These are phyloP conservation scores for Neurospora sp. DNA, from an alignment of 495 filamentous ascomycete species.

Conservation along the genomic window DNA sequence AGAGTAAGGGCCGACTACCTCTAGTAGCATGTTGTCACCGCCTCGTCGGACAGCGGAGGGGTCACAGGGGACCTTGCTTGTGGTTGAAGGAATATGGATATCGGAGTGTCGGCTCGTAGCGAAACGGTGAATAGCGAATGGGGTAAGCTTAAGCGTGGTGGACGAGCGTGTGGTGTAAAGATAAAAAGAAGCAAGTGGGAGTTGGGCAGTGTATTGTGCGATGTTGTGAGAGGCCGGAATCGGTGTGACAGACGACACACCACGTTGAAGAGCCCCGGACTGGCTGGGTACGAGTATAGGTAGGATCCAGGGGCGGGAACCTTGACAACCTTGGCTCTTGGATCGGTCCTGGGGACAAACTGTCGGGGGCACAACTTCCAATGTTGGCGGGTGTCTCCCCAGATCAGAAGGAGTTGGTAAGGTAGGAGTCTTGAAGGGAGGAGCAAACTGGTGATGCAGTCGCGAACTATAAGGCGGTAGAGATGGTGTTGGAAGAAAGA, in stretches of 20 bases:
- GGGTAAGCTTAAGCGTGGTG: background rate
- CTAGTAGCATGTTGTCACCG: slow-evolving; percentile 26
- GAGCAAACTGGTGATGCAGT: background rate
- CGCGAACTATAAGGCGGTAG: background rate
- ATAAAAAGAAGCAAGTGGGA: background rate
- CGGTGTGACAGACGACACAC: background rate
- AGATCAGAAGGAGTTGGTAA: background rate
- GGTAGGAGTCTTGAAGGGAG: background rate
- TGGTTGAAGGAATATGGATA: background rate
- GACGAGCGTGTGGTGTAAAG: background rate
- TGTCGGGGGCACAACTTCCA: background rate
- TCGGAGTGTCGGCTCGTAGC: background rate
- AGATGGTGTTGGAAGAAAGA: background rate
- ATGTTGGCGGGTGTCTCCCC: background rate
- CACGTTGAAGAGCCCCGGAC: background rate
- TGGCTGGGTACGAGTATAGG: background rate
- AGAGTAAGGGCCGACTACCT: slow-evolving; percentile 5
- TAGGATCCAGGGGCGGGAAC: background rate
- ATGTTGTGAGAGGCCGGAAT: background rate
- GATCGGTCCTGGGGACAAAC: background rate
- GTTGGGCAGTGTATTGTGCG: background rate
- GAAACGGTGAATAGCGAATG: background rate
- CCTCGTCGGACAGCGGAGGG: slow-evolving; percentile 5
- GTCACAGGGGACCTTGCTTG: background rate
- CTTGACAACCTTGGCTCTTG: background rate